A percentile compares a stretch with the other conserved stretches of the same genome.
Evolutionary conservation across 805 yeast species (phyloP).

Genomic region (Yarrowia deformans): DNA sequence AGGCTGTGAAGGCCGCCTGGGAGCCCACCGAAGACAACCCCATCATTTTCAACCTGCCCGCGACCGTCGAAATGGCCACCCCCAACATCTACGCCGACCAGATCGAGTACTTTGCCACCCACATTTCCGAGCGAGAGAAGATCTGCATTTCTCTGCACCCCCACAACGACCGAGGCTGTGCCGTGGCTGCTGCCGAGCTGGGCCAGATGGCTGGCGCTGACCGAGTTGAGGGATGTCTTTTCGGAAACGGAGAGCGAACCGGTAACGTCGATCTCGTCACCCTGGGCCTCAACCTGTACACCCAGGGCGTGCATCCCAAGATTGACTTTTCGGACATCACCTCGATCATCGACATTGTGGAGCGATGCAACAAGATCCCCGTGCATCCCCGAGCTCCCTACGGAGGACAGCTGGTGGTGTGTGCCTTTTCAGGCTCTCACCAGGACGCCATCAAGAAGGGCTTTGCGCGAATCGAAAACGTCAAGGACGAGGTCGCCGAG

Average conservation of each 20-base stretch:
- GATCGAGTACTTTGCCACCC: constrained; percentile 72
- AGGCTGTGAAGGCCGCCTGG: constrained; percentile 80
- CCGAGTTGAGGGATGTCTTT: constrained; percentile 83
- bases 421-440: constrained; percentile 86
- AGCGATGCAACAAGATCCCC: constrained; percentile 81
- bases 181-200: constrained; percentile 86
- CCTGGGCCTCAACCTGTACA: constrained; percentile 74
- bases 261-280: constrained; percentile 87
- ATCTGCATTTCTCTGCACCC: constrained; percentile 80
- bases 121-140: constrained; percentile 69
- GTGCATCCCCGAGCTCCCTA: constrained; percentile 82
- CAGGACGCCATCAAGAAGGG: constrained; percentile 91
- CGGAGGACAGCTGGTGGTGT: constrained; percentile 82
- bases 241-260: constrained; percentile 88
- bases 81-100: constrained; percentile 88
- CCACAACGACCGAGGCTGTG: constrained; percentile 87
- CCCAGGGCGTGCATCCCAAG: constrained; percentile 77
- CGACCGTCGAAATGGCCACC: constrained; percentile 82
- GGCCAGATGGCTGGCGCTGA: constrained; percentile 88
- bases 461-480: constrained; percentile 53
- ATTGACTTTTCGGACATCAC: constrained; percentile 74
- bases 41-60: constrained; percentile 81
- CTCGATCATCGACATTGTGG: constrained; percentile 73
- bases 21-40: constrained; percentile 68
- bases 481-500: constrained; percentile 39